Base-by-base conservation (phyloP, 2,329 filamentous ascomycete genomes). In the Penicillium crustosum region DNA sequence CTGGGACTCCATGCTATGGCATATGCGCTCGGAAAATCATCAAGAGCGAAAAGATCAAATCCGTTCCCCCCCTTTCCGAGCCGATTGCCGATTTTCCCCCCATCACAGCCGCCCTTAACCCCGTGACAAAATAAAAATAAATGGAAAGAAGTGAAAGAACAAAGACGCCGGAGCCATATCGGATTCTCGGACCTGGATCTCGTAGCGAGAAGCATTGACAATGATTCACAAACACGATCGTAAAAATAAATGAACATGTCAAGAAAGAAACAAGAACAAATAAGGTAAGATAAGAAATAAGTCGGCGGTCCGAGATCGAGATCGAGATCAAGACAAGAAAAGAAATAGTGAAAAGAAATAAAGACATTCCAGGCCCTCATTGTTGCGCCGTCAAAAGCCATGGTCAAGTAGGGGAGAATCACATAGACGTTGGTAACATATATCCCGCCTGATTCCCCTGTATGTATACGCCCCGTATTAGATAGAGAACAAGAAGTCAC, bases 391-490 rank as follows among this genome's bases (percentile, higher is more conserved):
- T 68, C 59, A 66, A 47, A 47, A 53, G 70, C 68, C 71, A 69
- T 57, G 49, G 64, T 66, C 61, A 57, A 67, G 9, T 45, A 45
- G 62, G 62, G 59, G 61, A 53, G 62, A 64, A 62, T 62, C 57
- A 68, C 61, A 65, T 58, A 61, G 64, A 64, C 61, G 59, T 62
- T 58, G 62, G 59, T 66, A 65, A 67, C 64, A 67, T 72, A 70
- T 69, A 70, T 69, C 70, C 65, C 66, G 62, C 66, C 64, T 60
- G 61, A 61, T 64, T 65, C 59, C 61, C 68, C 68, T 67, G 64
- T 74, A 74, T 75, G 73, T 73, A 75, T 73, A 73, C 64, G 68
- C 68, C 43, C 68, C 66, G 55, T 66, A 70, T 69, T 73, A 72
- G 66, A 60, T 68, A 70, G 65, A 67, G 59, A 62, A 66, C 65